phyloP scores from a whole-genome alignment of 768 basidiomycete genomes.

The Amylocystis lapponica region DNA sequence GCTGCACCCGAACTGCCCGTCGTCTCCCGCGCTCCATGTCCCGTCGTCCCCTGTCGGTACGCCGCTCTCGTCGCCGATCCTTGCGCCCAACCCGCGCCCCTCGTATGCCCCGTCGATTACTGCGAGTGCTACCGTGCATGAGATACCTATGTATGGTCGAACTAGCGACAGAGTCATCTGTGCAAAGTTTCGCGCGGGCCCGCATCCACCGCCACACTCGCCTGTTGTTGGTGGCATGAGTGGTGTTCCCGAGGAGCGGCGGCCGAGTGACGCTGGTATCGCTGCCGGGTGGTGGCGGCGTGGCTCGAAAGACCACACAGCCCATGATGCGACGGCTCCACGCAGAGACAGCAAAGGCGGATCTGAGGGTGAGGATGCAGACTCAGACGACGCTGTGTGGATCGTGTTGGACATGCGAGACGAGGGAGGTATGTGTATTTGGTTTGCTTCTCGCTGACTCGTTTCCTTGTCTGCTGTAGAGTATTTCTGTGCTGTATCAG shows the following conservation, averaged over 20 bases:
- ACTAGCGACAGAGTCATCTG: slow-evolving; percentile 12
- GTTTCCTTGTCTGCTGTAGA: neutral
- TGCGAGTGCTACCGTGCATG: no score
- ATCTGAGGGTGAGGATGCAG: neutral
- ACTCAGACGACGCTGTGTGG: slow-evolving; percentile 11
- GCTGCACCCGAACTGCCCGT: neutral
- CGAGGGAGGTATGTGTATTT: slow-evolving; percentile 19
- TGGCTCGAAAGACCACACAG: slow-evolving; percentile 17
- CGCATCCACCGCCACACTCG: slow-evolving; percentile 3
- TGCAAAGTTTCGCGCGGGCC: slow-evolving; percentile 12
- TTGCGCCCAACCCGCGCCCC: slow-evolving; percentile 4
- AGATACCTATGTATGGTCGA: no score
- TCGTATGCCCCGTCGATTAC: slow-evolving; percentile 37
- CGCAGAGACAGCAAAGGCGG: neutral
- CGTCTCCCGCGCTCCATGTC: neutral
- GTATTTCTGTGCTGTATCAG: neutral
- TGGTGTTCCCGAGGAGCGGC: neutral
- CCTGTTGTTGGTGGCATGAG: neutral
- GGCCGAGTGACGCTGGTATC: neutral
- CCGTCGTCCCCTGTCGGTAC: neutral
- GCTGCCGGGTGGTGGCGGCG: slow-evolving; percentile 15
- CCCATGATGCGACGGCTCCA: neutral
- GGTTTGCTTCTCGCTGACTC: neutral
- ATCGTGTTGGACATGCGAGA: slow-evolving; percentile 20
- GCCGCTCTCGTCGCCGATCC: slow-evolving; percentile 3